Evolutionary conservation across 441 rosid species (phyloP).

Genomic region (Cnidoscolus chayamansa): DNA sequence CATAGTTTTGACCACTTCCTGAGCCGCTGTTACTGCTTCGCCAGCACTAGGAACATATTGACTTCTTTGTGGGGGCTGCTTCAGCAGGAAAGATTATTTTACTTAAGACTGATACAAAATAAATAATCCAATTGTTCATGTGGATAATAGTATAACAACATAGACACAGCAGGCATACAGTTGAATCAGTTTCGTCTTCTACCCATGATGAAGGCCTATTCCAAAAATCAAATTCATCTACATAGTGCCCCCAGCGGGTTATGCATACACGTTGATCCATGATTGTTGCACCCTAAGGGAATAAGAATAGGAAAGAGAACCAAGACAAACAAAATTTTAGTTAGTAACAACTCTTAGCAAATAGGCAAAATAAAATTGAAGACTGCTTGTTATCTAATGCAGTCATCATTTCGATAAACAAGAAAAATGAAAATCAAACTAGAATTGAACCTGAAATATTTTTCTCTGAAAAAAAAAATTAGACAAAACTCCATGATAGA

Average conservation of each 20-base stretch:
- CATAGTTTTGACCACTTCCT: slow-evolving; percentile 74
- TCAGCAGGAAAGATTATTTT: slow-evolving; percentile 16
- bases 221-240: slow-evolving; percentile 55
- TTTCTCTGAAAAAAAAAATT: background rate
- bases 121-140: background rate
- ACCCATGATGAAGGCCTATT: slow-evolving; percentile 29
- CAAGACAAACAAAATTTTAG: too few species aligned
- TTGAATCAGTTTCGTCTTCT: slow-evolving; percentile 33
- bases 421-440: background rate
- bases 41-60: slow-evolving; percentile 53
- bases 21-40: slow-evolving; percentile 53
- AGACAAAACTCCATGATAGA: background rate
- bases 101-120: background rate
- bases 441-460: background rate
- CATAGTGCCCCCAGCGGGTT: slow-evolving; percentile 54
- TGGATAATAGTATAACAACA: slow-evolving; percentile 5
- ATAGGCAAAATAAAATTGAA: background rate
- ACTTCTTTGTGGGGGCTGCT: slow-evolving; percentile 31
- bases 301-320: background rate
- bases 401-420: background rate
- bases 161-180: slow-evolving; percentile 34
- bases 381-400: too few species aligned
- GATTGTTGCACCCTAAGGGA: slow-evolving; percentile 74
- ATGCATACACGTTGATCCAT: slow-evolving; percentile 67
- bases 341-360: background rate